phyloP scores from a whole-genome alignment of 2,329 filamentous ascomycete species.

The Penicillium capsulatum region DNA sequence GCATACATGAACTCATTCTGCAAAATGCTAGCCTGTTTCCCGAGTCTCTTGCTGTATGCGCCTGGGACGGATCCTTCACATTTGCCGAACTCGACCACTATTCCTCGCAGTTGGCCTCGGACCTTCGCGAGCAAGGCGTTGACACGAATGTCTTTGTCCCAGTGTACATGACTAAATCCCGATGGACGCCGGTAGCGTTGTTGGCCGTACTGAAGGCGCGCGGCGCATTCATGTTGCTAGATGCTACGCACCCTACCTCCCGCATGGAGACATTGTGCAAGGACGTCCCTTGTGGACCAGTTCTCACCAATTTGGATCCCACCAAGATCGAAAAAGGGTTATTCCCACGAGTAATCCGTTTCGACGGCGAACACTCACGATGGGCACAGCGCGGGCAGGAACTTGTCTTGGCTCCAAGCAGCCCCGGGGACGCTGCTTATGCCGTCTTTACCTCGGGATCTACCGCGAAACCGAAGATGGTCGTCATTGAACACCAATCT shows the following conservation, averaged over 20 bases:
- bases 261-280: constrained; percentile 1
- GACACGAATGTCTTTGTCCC: constrained; percentile 22
- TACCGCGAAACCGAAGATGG: background rate
- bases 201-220: constrained; percentile 23
- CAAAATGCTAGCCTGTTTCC: background rate
- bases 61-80: constrained; percentile 27
- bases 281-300: background rate
- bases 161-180: constrained; percentile 24
- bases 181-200: constrained; percentile 8
- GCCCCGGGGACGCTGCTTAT: background rate
- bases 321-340: background rate
- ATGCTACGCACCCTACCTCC: constrained; percentile 4
- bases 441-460: background rate
- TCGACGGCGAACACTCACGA: background rate
- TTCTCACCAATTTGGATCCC: background rate
- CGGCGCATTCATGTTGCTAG: constrained; percentile 24
- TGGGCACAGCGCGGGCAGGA: background rate
- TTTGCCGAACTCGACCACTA: constrained; percentile 26
- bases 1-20: background rate
- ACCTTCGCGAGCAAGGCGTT: constrained; percentile 22
- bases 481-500: background rate
- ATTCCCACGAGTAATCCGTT: background rate
- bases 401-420: background rate
- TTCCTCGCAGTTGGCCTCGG: background rate
- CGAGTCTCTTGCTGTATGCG: constrained; percentile 18